Base-by-base conservation (phyloP, 768 basidiomycete genomes). In the Tulasnella sp. region DNA sequence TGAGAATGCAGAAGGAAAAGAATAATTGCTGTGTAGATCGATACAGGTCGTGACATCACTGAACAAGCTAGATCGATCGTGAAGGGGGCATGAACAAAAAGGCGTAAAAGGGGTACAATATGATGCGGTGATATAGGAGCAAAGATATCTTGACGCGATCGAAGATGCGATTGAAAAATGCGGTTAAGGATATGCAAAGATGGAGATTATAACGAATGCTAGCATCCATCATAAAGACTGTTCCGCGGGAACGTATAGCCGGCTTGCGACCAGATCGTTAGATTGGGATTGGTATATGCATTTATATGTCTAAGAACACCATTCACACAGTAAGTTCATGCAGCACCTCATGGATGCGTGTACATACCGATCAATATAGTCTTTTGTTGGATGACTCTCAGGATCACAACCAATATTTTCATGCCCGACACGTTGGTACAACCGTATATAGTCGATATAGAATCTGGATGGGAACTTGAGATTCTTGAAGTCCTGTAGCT, bases 371-470 rank as follows among this genome's bases (percentile, higher is more conserved):
- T 60, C 53, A 47, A 71, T 70, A 58, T 98, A 99, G 51, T 78
- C 67, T 15, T 77, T 63, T 2, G 93, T 99, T 0, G 93, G 93
- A 52, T 75, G 70, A 41, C 69, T 72, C 2, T 77, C 67, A 7
- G 93, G 93, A 63, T 87, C 72, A 64, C 93, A 99, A 0, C 82
- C 80, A 31, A 88, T 59, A 34, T 62, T 70, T 57, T 76, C 62
- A n/a, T 76, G 62, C 7, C 81, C 89, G 19, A 76, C 62, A 31
- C 81, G 76, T 67, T 95, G 91, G 58, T 89, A 88, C 45, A 92
- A 73, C 32, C 89, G 79, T 20, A 99, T 75, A 58, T 95, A 96
- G 64, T 96, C 93, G 56, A 98, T 67, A 54, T 75, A 76, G 84
- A 93, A 84, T 53, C 73, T 67, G 5, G 74, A 70, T 0, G 92